Conservation (phyloP, 1,139 yeast genomes). For the Taphrina deformans region DNA sequence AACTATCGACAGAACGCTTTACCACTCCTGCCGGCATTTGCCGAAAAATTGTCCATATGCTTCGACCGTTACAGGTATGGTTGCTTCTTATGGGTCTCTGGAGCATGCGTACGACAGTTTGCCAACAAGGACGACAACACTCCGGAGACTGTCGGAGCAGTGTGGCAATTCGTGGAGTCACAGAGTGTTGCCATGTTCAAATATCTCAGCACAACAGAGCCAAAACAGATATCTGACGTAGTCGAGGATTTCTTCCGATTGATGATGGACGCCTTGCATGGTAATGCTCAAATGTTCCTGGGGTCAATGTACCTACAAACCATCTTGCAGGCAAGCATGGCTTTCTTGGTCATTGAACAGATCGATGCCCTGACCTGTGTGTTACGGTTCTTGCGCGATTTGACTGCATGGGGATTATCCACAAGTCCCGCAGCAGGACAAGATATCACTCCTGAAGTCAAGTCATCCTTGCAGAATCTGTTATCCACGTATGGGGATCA, state of each 20-base stretch:
- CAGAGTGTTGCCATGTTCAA: conserved; percentile 52
- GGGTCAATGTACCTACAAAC: conserved; percentile 58
- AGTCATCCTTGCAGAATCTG: conserved; percentile 9
- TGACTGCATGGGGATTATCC: conserved; percentile 78
- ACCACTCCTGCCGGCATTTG: conserved; percentile 64
- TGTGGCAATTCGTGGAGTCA: conserved; percentile 55
- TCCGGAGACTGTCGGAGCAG: conserved; percentile 47
- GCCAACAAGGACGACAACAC: conserved; percentile 54
- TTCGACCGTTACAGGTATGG: conserved; percentile 71
- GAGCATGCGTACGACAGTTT: conserved; percentile 74
- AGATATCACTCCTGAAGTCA: conserved; percentile 45
- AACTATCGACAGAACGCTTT: conserved; percentile 65
- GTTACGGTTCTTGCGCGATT: conserved; percentile 74
- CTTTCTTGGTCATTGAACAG: conserved; percentile 61
- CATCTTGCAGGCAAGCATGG: conserved; percentile 61
- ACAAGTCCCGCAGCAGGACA: conserved; percentile 74
- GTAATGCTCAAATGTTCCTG: conserved; percentile 68
- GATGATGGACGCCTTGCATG: conserved; percentile 76
- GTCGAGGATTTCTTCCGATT: conserved; percentile 87
- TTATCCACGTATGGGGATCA: conserved; percentile 56
- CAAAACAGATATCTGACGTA: conserved; percentile 62
- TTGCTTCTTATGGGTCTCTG: conserved; percentile 89
- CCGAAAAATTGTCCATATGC: conserved; percentile 62
- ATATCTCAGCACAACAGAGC: conserved; percentile 43
- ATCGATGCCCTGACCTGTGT: conserved; percentile 69